These are phyloP conservation scores for Narthecium ossifragum DNA, from an alignment of 106 monocot species.

Conservation along the genomic window DNA sequence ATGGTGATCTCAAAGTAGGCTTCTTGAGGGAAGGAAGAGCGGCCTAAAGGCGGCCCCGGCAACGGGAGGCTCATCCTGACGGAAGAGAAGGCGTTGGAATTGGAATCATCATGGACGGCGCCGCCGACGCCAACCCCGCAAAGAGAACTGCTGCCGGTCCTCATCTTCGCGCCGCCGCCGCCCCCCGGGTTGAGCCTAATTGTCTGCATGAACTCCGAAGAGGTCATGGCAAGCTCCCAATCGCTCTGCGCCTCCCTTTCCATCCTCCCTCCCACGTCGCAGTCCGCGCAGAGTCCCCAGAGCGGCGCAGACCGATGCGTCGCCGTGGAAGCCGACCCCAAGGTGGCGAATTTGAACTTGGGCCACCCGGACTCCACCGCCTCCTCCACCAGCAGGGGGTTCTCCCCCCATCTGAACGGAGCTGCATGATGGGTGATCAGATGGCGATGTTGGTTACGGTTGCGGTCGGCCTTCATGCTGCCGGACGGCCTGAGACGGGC, in stretches of 20 bases:
- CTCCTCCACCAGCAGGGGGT: slow-evolving; percentile 41
- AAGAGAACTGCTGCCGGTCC: not conserved
- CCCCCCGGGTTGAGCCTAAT: slow-evolving; percentile 37
- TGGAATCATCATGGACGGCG: not conserved
- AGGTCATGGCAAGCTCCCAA: slow-evolving; percentile 30
- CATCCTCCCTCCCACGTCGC: slow-evolving; percentile 1
- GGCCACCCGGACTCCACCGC: slow-evolving; percentile 69
- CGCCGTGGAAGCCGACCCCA: slow-evolving; percentile 1
- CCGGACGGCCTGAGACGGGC: too few relatives aligned
- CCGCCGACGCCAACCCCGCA: too few relatives aligned
- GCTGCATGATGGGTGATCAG: not conserved
- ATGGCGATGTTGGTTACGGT: not conserved
- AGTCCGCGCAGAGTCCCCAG: slow-evolving; percentile 7
- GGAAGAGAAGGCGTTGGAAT: not conserved
- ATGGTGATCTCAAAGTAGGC: slow-evolving; percentile 84
- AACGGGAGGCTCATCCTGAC: slow-evolving; percentile 54
- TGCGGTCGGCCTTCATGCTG: too few relatives aligned
- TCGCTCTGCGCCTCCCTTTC: not conserved
- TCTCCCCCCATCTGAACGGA: slow-evolving; percentile 50
- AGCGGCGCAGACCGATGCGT: slow-evolving; percentile 4
- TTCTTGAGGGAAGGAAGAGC: slow-evolving; percentile 66
- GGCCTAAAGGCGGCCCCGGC: slow-evolving; percentile 51
- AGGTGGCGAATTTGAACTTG: slow-evolving; percentile 37
- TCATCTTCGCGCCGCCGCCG: not conserved
- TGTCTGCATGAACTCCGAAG: slow-evolving; percentile 69